Evolutionary conservation across 148 eudicot species (phyloP).

Genomic region (Nepenthes mirabilis): DNA sequence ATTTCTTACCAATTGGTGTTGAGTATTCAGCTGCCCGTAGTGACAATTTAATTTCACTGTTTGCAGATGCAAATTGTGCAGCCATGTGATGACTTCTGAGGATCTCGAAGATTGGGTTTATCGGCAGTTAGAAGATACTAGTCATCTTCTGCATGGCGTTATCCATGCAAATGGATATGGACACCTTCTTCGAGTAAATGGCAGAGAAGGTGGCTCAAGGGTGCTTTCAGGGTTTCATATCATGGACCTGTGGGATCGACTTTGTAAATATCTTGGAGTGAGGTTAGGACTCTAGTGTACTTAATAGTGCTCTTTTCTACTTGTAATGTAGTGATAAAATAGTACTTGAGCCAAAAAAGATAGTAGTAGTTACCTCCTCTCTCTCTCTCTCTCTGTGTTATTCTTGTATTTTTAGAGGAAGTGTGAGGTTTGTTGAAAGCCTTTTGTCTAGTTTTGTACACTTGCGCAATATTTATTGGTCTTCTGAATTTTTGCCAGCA

Average conservation of each 20-base stretch:
- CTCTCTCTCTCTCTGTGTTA: not conserved
- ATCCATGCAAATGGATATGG: slow-evolving; percentile 88
- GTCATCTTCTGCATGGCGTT: slow-evolving; percentile 80
- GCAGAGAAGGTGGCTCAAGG: slow-evolving; percentile 86
- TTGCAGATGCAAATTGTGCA: slow-evolving; percentile 74
- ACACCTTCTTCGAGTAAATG: slow-evolving; percentile 87
- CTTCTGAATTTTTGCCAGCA: no score
- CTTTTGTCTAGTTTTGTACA: not conserved
- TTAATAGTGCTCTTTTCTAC: slow-evolving; percentile 16
- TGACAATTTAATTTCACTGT: not conserved
- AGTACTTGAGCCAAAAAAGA: not conserved
- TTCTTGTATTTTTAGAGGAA: not conserved
- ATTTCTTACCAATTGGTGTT: not conserved
- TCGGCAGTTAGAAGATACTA: slow-evolving; percentile 72
- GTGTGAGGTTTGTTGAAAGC: not conserved
- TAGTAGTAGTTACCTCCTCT: not conserved
- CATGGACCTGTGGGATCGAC: slow-evolving; percentile 96
- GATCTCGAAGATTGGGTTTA: slow-evolving; percentile 84
- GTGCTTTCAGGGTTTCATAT: slow-evolving; percentile 76
- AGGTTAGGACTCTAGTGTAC: slow-evolving; percentile 48
- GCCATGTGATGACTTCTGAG: slow-evolving; percentile 58
- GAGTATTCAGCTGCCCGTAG: not conserved
- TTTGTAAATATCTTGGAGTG: slow-evolving; percentile 78
- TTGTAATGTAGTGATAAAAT: not conserved
- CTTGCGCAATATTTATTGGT: no score